phyloP scores from a whole-genome alignment of 2,329 filamentous ascomycete genomes.

The Cladophialophora chaetospira region DNA sequence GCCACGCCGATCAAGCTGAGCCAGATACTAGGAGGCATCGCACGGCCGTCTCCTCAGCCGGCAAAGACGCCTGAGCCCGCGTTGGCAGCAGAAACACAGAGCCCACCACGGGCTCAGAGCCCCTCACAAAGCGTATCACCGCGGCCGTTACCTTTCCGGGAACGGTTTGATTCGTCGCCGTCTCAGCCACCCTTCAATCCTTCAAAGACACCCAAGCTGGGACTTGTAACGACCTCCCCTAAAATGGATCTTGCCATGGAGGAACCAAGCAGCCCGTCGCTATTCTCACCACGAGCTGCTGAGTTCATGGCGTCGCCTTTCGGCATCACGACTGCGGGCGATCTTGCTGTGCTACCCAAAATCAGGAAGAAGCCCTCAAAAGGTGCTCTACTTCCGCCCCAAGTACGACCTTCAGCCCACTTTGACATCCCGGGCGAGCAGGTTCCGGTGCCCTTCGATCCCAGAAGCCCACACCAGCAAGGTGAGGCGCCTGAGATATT shows the following conservation, averaged over 20 bases:
- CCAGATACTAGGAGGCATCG: constrained; percentile 17
- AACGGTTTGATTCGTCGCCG: constrained; percentile 22
- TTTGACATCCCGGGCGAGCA: constrained; percentile 4
- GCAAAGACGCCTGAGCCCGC: not conserved
- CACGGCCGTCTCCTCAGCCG: constrained; percentile 1
- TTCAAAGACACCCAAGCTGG: constrained; percentile 33
- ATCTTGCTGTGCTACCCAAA: constrained; percentile 33
- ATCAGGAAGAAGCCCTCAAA: constrained; percentile 1
- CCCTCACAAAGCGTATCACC: constrained; percentile 24
- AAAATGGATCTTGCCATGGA: constrained; percentile 44
- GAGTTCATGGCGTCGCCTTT: constrained; percentile 46
- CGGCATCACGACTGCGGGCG: constrained; percentile 39
- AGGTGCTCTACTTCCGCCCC: constrained; percentile 16
- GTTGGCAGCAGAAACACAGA: constrained; percentile 1
- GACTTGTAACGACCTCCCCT: constrained; percentile 31
- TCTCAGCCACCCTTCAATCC: constrained; percentile 23
- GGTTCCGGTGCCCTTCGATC: constrained; percentile 25
- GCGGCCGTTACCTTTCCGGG: constrained; percentile 34
- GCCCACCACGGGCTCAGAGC: not conserved
- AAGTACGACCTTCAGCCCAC: constrained; percentile 4
- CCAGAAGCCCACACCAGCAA: constrained; percentile 34
- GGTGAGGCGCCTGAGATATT: constrained; percentile 32
- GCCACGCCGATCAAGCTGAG: constrained; percentile 21
- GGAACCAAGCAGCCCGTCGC: constrained; percentile 41
- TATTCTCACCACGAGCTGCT: constrained; percentile 50